These are phyloP conservation scores for Gossypium aridum DNA, from an alignment of 441 rosid genomes.

Conservation along the genomic window DNA sequence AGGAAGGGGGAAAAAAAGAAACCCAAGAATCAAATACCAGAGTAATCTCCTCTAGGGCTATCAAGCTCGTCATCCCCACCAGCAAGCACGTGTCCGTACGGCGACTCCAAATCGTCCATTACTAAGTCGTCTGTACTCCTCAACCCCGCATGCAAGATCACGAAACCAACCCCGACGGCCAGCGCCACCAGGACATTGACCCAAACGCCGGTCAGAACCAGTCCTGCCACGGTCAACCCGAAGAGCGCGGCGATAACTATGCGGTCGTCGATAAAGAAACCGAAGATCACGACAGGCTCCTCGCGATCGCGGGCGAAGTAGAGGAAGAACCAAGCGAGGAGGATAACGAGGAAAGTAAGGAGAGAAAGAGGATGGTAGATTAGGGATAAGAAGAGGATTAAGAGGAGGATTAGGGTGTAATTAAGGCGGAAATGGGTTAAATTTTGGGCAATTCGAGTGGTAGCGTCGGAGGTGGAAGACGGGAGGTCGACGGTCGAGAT, in stretches of 20 bases:
- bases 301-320: constrained; percentile 52
- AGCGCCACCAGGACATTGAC: constrained; percentile 35
- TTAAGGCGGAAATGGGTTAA: constrained; percentile 59
- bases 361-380: constrained; percentile 55
- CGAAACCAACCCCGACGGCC: constrained; percentile 30
- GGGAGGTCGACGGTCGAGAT: constrained; percentile 45
- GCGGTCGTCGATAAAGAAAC: constrained; percentile 37
- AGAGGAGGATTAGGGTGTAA: constrained; percentile 37
- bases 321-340: constrained; percentile 60
- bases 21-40: constrained; percentile 22
- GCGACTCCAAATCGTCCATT: constrained; percentile 49
- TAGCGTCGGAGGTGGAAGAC: constrained; percentile 42
- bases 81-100: constrained; percentile 55
- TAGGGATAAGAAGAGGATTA: constrained; percentile 43
- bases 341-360: constrained; percentile 39
- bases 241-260: constrained; percentile 38
- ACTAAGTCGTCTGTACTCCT: constrained; percentile 73
- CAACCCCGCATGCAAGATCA: constrained; percentile 44
- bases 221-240: constrained; percentile 28
- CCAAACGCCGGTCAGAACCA: constrained; percentile 51
- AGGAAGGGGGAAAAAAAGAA: neutral
- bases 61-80: constrained; percentile 21
- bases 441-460: constrained; percentile 59
- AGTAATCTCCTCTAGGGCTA: constrained; percentile 35
- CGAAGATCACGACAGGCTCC: constrained; percentile 38